phyloP scores from a whole-genome alignment of 495 filamentous ascomycete genomes.

The Neurospora terricola region DNA sequence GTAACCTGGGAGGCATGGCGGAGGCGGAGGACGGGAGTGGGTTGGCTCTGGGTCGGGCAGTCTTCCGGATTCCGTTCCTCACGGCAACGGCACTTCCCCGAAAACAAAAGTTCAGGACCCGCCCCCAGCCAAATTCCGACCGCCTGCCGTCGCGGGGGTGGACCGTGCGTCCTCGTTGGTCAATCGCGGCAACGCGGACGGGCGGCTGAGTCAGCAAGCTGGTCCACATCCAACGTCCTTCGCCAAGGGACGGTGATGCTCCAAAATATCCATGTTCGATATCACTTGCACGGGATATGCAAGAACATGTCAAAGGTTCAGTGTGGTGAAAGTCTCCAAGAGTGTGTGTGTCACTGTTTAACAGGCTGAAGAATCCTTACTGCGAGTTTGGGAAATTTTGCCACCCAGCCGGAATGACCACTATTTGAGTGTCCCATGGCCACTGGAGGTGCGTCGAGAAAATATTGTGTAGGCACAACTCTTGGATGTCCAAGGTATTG shows the following conservation, averaged over 20 bases:
- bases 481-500: no score
- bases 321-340: background rate
- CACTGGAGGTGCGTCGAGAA: no score
- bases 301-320: background rate
- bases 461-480: no score
- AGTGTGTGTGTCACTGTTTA: no score
- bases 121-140: background rate
- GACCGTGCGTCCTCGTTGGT: background rate
- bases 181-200: background rate
- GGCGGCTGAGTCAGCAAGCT: background rate
- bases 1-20: constrained; percentile 38
- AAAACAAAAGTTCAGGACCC: background rate
- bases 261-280: background rate
- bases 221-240: background rate
- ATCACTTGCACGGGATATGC: background rate
- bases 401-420: no score
- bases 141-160: background rate
- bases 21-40: background rate
- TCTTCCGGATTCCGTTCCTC: background rate
- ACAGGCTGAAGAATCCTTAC: no score
- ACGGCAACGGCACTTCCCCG: background rate
- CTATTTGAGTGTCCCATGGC: no score
- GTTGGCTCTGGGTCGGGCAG: background rate
- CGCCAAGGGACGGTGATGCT: background rate
- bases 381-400: no score